A percentile compares a stretch with the other conserved stretches of the same genome.
Conservation (phyloP, 306 rosid species). For the Trifolium pratense region DNA sequence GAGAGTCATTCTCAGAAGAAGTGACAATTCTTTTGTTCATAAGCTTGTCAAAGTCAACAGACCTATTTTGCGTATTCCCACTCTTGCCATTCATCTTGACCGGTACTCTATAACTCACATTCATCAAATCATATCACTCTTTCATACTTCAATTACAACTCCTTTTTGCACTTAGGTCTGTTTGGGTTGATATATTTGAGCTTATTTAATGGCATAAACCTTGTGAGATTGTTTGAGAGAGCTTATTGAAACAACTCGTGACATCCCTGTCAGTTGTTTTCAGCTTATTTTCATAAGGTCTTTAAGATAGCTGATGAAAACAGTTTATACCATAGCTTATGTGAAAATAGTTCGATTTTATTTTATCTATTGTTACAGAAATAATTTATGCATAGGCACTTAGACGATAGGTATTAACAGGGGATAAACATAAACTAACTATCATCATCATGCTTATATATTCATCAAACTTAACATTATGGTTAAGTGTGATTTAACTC, state of each 20-base stretch:
- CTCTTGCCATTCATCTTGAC: slow-evolving; percentile 98
- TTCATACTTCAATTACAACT: neutral
- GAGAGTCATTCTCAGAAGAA: slow-evolving; percentile 72
- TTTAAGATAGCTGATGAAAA: neutral
- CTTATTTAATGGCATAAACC: neutral
- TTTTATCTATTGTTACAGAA: neutral
- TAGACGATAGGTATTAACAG: neutral
- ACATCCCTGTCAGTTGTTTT: neutral
- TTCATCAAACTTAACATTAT: neutral
- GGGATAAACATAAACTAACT: neutral
- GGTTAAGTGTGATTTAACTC: neutral
- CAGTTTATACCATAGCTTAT: neutral
- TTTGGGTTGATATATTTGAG: neutral
- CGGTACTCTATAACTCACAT: slow-evolving; percentile 47
- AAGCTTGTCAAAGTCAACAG: slow-evolving; percentile 88
- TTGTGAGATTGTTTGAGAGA: neutral
- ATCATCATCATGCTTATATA: neutral
- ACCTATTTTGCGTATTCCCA: slow-evolving; percentile 88
- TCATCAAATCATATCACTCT: neutral
- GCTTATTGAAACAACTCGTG: neutral
- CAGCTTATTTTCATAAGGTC: neutral
- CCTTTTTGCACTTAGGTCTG: neutral
- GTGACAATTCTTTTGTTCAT: slow-evolving; percentile 58
- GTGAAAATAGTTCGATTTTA: neutral
- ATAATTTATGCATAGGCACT: neutral